Evolutionary conservation across 768 basidiomycete species (phyloP), one percentile per base, ranked within the genome.

Genomic region (Sutorius australiensis): DNA sequence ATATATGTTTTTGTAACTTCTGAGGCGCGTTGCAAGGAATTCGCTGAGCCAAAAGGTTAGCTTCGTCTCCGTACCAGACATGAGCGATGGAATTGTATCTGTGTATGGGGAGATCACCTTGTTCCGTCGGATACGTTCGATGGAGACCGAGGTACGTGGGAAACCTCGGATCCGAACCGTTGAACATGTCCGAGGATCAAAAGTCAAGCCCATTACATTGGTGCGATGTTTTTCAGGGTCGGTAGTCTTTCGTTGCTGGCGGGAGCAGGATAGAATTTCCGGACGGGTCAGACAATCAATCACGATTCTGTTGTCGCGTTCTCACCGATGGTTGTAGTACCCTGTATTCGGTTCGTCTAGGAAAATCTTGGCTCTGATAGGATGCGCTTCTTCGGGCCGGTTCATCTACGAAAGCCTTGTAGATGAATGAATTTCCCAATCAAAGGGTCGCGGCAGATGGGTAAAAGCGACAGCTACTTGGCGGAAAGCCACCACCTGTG

Each of bases 401-500:
- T 50, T 6, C 36, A 17, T 38, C 40, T 40, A 42, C 19, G 38
- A 17, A 51, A 13, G 17, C 10, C 19, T 40, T 21, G 31, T 37
- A 31, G 9, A 40, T n/a, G 45, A 41, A 51, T 40, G 19, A 24
- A 6, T 40, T 63, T 66, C 61, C 64, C 61, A 60, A 51, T 33
- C 4, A 49, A 57, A 60, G 55, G 58, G 63, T 60, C 51, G 51
- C 52, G 63, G 54, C 39, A 58, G 46, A 17, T 19, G 17, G 38
- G 5, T 19, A 30, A 19, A 14, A 24, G 32, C 21, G 16, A 30
- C 19, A 27, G 24, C 24, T 9, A 1, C 42, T 5, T 12, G 31
- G 33, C 13, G 9, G 43, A 44, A 24, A 16, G 33, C 46, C 37
- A 37, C 27, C 28, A 34, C 13, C 17, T 41, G 21, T 19, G 45